Evolutionary conservation across 2,329 filamentous ascomycete species (phyloP), one percentile per base, ranked within the genome.

Genomic region (Clonostachys solani): DNA sequence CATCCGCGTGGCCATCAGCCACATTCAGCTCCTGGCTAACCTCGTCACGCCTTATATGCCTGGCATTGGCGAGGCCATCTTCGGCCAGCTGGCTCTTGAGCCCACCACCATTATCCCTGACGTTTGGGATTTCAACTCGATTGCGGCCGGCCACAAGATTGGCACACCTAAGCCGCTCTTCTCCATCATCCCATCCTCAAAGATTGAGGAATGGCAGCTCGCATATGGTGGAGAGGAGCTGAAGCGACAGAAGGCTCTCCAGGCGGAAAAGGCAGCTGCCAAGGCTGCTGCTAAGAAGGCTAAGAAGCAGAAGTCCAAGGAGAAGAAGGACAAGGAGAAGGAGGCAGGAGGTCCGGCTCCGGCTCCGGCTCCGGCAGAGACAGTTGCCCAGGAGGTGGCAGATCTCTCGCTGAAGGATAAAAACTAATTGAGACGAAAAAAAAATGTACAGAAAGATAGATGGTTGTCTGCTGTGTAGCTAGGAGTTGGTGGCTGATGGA

Each of bases 21-120:
- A 92, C 53, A 83, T 92, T 46, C 83, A 92, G 60, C 83, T 96
- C 33, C 77, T 95, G 43, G 88, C 91, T 18, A 84, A 82, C 46
- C 71, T 96, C 40, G 80, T 92, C 48, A 81, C 83, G 45, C 92
- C 92, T 1, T 96, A 92, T 69, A 89, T 96, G 76, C 91, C 90
- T 38, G 78, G 78, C n/a, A 92, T 87, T 9, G 77, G 87, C 5
- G 77, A 77, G 50, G 81, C 82, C 33, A 96, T 96, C 56, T 80
- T 89, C 54, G 68, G 80, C 52, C 92, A 96, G 71, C 79, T 97
- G 29, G 45, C 29, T 4, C 29, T 42, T 44, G 86, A 42, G 63
- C 80, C 46, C 53, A 64, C 49, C 68, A 80, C 59, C 66, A 54
- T 49, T 77, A 51, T 56, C 50, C 85, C 87, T 2, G 79, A 86